phyloP scores from a whole-genome alignment of 1,139 yeast genomes.

The Lodderomyces metapsilosis region DNA sequence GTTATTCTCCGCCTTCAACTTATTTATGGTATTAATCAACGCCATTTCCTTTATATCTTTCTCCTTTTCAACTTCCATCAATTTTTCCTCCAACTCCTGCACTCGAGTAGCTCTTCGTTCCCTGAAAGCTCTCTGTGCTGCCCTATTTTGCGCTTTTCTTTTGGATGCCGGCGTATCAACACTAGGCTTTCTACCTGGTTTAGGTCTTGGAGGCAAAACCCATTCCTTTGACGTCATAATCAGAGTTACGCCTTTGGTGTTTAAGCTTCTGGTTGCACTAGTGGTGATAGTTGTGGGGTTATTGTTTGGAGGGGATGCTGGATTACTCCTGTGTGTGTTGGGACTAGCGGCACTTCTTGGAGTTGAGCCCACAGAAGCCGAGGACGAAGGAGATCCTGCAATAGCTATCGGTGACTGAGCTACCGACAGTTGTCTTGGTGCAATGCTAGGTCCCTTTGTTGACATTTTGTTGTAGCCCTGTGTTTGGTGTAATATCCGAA shows the following conservation, averaged over 20 bases:
- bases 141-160: slow-evolving; percentile 90
- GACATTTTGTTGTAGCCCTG: slow-evolving; percentile 19
- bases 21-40: slow-evolving; percentile 49
- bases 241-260: slow-evolving; percentile 22
- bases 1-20: slow-evolving; percentile 41
- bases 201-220: slow-evolving; percentile 89
- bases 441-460: slow-evolving; percentile 29
- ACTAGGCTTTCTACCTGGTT: slow-evolving; percentile 87
- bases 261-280: not conserved
- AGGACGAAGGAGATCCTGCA: slow-evolving; percentile 22
- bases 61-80: slow-evolving; percentile 65
- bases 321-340: slow-evolving; percentile 3
- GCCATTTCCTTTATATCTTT: slow-evolving; percentile 61
- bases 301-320: slow-evolving; percentile 3
- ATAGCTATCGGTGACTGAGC: slow-evolving; percentile 36
- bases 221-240: slow-evolving; percentile 81
- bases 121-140: slow-evolving; percentile 92
- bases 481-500: too few species aligned
- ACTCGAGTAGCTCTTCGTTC: slow-evolving; percentile 72
- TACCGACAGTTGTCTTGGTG: slow-evolving; percentile 41
- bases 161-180: slow-evolving; percentile 71
- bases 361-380: slow-evolving; percentile 10
- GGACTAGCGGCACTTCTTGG: slow-evolving; percentile 14
- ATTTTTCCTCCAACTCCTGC: slow-evolving; percentile 44
- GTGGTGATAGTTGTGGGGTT: too few species aligned